These are phyloP conservation scores for Stephanodiscus triporus DNA, from an alignment of 108 stramenopile genomes.

Conservation along the genomic window DNA sequence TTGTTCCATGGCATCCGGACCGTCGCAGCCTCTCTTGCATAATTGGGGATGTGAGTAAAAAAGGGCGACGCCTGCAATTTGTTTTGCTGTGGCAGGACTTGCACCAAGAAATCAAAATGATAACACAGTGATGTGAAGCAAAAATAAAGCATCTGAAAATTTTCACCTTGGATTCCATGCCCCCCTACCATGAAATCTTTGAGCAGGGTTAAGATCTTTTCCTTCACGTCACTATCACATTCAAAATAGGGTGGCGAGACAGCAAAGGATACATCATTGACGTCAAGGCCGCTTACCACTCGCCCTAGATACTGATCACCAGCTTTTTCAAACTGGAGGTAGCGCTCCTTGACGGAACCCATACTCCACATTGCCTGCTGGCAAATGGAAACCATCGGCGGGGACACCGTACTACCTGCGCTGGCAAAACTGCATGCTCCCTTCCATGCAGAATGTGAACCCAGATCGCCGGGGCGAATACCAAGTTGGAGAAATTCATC, in stretches of 20 bases:
- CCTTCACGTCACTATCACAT: not conserved
- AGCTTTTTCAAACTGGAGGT: conserved; percentile 28
- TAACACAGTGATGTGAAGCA: conserved; percentile 18
- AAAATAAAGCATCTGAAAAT: conserved; percentile 2
- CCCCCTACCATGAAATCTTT: not conserved
- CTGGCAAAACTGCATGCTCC: conserved; percentile 14
- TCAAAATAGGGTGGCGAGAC: conserved; percentile 20
- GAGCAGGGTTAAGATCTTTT: conserved; percentile 1
- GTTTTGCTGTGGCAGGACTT: not conserved
- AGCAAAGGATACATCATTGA: conserved; percentile 1
- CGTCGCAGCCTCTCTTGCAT: not conserved
- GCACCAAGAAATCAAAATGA: conserved; percentile 3
- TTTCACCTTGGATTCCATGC: not conserved
- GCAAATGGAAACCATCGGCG: conserved; percentile 27
- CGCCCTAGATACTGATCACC: conserved; percentile 24
- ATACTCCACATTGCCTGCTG: conserved; percentile 16
- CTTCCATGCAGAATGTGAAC: conserved; percentile 28
- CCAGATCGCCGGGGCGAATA: conserved; percentile 13
- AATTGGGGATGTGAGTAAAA: conserved; percentile 10
- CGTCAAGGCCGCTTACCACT: conserved; percentile 6
- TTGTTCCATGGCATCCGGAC: conserved; percentile 20
- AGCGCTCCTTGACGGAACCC: conserved; percentile 24
- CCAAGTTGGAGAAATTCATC: conserved; percentile 4
- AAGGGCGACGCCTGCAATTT: conserved; percentile 11
- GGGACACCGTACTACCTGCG: conserved; percentile 21